phyloP scores from a whole-genome alignment of 371 early-diverging fungal species.

The Apophysomyces ossiformis region DNA sequence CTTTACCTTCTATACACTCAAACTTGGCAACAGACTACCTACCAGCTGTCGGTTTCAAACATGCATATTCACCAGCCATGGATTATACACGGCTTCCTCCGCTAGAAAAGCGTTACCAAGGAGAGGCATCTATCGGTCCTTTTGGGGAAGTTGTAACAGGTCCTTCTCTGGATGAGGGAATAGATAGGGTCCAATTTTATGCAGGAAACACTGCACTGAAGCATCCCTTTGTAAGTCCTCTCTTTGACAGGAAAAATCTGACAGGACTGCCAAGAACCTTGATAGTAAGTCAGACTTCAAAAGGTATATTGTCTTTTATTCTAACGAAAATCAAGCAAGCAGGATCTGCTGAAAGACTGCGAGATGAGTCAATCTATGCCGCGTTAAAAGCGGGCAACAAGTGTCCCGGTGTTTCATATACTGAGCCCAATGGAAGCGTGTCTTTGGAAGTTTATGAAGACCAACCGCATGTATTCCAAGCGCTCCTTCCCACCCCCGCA shows the following conservation, averaged over 20 bases:
- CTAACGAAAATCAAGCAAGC: constrained; percentile 48
- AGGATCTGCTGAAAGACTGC: constrained; percentile 68
- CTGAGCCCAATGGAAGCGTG: constrained; percentile 21
- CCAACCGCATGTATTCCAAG: constrained; percentile 81
- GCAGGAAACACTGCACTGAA: constrained; percentile 51
- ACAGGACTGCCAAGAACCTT: constrained; percentile 50
- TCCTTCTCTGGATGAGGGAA: constrained; percentile 19
- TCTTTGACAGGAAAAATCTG: constrained; percentile 43
- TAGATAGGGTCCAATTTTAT: constrained; percentile 62
- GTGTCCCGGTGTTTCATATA: constrained; percentile 8
- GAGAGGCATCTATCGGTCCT: constrained; percentile 36
- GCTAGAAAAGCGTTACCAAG: constrained; percentile 21
- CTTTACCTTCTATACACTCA: constrained; percentile 63
- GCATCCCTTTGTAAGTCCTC: constrained; percentile 55
- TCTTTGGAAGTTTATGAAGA: constrained; percentile 60
- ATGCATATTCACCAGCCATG: constrained; percentile 41
- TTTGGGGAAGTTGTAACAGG: constrained; percentile 32
- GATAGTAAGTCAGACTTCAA: constrained; percentile 35
- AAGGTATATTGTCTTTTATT: not conserved
- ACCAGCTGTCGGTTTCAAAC: constrained; percentile 60
- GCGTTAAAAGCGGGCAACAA: constrained; percentile 37
- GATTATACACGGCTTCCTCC: constrained; percentile 42
- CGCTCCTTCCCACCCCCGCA: constrained; percentile 37
- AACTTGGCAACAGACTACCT: constrained; percentile 67
- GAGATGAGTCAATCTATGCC: constrained; percentile 65